A percentile compares a stretch with the other conserved stretches of the same genome.
Evolutionary conservation across 257 asterid species (phyloP).

Genomic region (Euphrasia confusa): DNA sequence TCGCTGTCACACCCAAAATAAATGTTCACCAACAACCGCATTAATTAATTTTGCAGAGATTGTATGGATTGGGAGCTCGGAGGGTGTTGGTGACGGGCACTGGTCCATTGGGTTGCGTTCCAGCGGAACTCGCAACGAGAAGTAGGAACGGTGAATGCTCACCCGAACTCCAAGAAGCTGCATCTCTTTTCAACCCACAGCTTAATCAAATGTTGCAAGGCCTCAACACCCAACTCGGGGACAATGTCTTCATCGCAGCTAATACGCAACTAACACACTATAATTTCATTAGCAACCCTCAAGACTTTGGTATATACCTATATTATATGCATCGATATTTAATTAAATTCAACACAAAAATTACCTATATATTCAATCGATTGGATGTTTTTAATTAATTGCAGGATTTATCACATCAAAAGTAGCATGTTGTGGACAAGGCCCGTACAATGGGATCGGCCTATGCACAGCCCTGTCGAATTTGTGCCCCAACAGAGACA

Average conservation of each 20-base stretch:
- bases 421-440: constrained; percentile 72
- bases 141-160: constrained; percentile 67
- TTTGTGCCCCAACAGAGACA: constrained; percentile 56
- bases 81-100: constrained; percentile 81
- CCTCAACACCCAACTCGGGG: constrained; percentile 50
- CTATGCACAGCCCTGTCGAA: constrained; percentile 47
- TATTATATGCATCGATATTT: background rate
- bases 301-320: constrained; percentile 40
- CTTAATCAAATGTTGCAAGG: constrained; percentile 43
- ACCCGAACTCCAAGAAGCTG: constrained; percentile 54
- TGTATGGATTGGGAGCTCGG: constrained; percentile 60
- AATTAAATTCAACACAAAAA: background rate
- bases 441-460: constrained; percentile 56
- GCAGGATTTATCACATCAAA: constrained; percentile 30
- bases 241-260: constrained; percentile 57
- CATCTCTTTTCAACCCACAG: constrained; percentile 60
- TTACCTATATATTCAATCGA: too few relatives aligned
- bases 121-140: constrained; percentile 60
- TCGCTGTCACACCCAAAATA: too few relatives aligned
- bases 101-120: constrained; percentile 91
- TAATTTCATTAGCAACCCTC: constrained; percentile 65
- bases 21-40: background rate
- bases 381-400: background rate
- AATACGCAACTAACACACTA: constrained; percentile 54
- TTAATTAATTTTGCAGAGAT: constrained; percentile 36